A percentile compares a stretch with the other conserved stretches of the same genome.
Evolutionary conservation across 139 green algal genomes (phyloP).

Genomic region (Haematococcus sp.): DNA sequence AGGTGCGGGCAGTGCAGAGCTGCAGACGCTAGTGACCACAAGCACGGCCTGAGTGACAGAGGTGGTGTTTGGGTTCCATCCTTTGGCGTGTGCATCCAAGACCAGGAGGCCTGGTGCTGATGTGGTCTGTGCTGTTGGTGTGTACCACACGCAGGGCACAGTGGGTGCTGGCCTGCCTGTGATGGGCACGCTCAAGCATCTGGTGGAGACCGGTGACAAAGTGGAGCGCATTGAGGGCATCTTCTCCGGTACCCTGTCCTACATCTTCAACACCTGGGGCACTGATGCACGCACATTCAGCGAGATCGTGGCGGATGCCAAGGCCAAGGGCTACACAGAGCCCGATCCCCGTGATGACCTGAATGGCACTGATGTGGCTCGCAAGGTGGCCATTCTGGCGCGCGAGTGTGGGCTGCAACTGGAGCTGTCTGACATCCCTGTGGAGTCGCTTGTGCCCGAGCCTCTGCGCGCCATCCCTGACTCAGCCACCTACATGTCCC

Average conservation of each 20-base stretch:
- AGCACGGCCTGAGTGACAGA: too few species aligned
- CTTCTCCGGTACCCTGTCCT: conserved; percentile 93
- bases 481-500: conserved; percentile 80
- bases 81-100: too few species aligned
- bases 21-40: too few species aligned
- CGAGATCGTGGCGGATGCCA: conserved; percentile 81
- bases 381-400: conserved; percentile 84
- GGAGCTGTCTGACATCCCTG: conserved; percentile 84
- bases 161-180: conserved; percentile 94
- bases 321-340: conserved; percentile 87
- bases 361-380: conserved; percentile 88
- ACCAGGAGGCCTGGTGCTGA: too few species aligned
- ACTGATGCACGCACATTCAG: conserved; percentile 62
- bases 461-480: conserved; percentile 47
- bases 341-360: conserved; percentile 95
- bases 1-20: conserved; percentile 46
- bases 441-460: conserved; percentile 86
- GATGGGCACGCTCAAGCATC: conserved; percentile 89
- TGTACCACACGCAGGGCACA: too few species aligned
- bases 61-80: not conserved
- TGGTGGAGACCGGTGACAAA: conserved; percentile 88
- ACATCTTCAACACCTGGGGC: conserved; percentile 95
- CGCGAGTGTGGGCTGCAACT: conserved; percentile 82
- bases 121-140: too few species aligned
- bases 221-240: conserved; percentile 88